These are phyloP conservation scores for Globisporangium radiosum DNA, from an alignment of 352 stramenopile species.

Conservation along the genomic window DNA sequence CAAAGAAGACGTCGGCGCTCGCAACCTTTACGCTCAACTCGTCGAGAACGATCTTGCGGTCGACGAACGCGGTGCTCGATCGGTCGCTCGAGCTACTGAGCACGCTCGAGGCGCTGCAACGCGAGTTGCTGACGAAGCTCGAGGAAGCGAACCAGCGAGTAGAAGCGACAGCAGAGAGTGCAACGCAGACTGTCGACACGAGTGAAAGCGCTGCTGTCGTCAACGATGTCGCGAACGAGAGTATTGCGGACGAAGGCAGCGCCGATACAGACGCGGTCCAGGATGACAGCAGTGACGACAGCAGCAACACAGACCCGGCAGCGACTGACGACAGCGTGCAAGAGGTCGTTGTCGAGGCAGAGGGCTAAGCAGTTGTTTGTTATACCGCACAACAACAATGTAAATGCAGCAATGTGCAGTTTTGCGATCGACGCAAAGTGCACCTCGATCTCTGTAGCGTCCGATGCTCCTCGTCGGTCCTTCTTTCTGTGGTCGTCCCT, in stretches of 20 bases:
- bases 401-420: no score
- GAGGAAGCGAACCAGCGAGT: constrained; percentile 15
- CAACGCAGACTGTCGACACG: not conserved
- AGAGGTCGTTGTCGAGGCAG: constrained; percentile 10
- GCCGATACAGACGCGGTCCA: not conserved
- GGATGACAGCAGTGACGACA: constrained; percentile 13
- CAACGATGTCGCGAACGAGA: not conserved
- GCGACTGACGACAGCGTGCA: constrained; percentile 9
- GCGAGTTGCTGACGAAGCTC: constrained; percentile 13
- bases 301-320: constrained; percentile 8
- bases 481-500: no score
- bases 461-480: no score
- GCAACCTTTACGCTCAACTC: constrained; percentile 45
- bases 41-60: constrained; percentile 47
- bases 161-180: constrained; percentile 1
- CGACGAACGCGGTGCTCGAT: constrained; percentile 46
- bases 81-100: constrained; percentile 49
- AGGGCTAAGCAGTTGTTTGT: not conserved
- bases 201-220: constrained; percentile 1
- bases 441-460: no score
- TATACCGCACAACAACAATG: no score
- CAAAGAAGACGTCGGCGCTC: constrained; percentile 31
- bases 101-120: constrained; percentile 39
- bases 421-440: no score
- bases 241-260: not conserved